A percentile compares a stretch with the other conserved stretches of the same genome.
Conservation (phyloP, 257 asterid genomes). For the Solanum gracilifrons region DNA sequence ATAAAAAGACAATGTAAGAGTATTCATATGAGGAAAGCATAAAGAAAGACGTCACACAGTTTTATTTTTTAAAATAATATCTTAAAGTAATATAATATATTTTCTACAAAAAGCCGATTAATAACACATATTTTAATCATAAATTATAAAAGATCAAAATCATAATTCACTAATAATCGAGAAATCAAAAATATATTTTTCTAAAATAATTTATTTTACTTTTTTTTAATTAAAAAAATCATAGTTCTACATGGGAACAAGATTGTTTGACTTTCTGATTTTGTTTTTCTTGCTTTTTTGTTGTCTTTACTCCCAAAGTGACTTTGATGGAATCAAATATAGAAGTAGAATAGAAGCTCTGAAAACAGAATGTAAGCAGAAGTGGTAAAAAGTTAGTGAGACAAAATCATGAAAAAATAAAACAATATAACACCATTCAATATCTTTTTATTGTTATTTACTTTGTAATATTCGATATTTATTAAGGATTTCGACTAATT, state of each 20-base stretch:
- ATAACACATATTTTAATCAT: background rate
- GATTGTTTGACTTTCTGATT: background rate
- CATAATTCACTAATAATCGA: background rate
- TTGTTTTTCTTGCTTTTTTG: background rate
- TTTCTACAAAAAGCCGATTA: background rate
- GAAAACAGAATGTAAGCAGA: slow-evolving; percentile 36
- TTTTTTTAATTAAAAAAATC: background rate
- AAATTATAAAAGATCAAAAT: background rate
- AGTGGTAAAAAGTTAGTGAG: background rate
- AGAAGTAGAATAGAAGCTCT: slow-evolving; percentile 33
- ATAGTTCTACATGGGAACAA: background rate
- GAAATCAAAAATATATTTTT: background rate
- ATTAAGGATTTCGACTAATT: background rate
- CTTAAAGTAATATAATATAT: background rate
- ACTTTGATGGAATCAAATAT: slow-evolving; percentile 14
- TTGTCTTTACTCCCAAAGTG: background rate
- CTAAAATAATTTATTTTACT: background rate
- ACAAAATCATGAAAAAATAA: background rate
- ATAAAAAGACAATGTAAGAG: background rate
- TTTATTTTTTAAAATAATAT: background rate
- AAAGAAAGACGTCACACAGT: background rate
- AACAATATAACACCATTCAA: no score
- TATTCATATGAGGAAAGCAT: background rate
- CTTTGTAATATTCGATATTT: background rate
- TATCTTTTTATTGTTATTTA: background rate